Evolutionary conservation across 345 rosid species (phyloP).

Genomic region (Carallia brachiata): DNA sequence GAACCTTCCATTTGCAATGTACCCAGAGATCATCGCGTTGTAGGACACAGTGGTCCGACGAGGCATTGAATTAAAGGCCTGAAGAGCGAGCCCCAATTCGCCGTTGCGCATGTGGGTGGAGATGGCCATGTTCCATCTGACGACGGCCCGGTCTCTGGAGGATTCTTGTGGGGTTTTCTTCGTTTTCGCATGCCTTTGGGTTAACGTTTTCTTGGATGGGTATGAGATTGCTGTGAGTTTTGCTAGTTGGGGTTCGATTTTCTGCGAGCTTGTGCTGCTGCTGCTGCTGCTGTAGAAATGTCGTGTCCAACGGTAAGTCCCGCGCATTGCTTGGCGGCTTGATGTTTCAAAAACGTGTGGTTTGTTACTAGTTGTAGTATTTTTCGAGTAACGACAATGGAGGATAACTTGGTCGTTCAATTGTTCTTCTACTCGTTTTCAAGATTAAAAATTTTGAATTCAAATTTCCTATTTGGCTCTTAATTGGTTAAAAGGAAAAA

Average conservation of each 20-base stretch:
- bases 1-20: constrained; percentile 33
- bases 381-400: too few relatives aligned
- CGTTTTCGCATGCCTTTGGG: constrained; percentile 14
- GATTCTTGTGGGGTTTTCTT: constrained; percentile 6
- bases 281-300: constrained; percentile 8
- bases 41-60: constrained; percentile 51
- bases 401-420: too few relatives aligned
- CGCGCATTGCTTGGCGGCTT: constrained; percentile 31
- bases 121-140: constrained; percentile 50
- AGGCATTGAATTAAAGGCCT: constrained; percentile 52
- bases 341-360: too few relatives aligned
- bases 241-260: not conserved
- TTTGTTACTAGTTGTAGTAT: too few relatives aligned
- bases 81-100: constrained; percentile 39
- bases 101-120: constrained; percentile 57
- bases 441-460: too few relatives aligned
- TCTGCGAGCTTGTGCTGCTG: not conserved
- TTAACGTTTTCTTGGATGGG: constrained; percentile 34
- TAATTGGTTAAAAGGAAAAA: too few relatives aligned
- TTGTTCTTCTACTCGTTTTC: too few relatives aligned
- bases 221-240: constrained; percentile 22
- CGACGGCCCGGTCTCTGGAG: constrained; percentile 40
- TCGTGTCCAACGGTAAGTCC: constrained; percentile 28
- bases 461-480: too few relatives aligned
- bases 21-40: constrained; percentile 59